Evolutionary conservation across 2,329 filamentous ascomycete genomes (phyloP).

Genomic region (Talaromyces verruculosus): DNA sequence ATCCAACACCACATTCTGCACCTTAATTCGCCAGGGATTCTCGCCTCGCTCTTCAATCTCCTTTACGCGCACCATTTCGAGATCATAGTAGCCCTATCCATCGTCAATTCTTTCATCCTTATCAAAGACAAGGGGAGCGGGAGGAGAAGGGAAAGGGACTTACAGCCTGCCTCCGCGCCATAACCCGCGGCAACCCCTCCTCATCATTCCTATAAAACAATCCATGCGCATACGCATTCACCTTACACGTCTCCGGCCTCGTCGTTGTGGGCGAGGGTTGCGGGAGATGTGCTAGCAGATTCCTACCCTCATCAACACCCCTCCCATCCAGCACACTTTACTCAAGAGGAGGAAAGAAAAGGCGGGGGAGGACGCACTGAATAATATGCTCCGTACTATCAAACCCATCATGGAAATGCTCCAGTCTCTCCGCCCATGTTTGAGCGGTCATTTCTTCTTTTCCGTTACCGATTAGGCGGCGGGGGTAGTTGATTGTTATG

Average conservation of each 20-base stretch:
- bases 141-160: not conserved
- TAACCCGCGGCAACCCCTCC: not conserved
- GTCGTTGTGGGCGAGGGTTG: not conserved
- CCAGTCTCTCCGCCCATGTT: not conserved
- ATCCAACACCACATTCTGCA: not conserved
- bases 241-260: not conserved
- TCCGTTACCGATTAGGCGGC: not conserved
- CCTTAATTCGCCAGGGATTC: slow-evolving; percentile 1
- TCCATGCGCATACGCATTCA: not conserved
- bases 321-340: no score
- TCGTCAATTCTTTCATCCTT: not conserved
- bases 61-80: not conserved
- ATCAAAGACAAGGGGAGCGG: not conserved
- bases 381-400: not conserved
- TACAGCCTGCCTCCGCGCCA: not conserved
- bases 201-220: not conserved
- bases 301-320: not conserved
- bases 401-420: not conserved
- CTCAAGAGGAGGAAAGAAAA: no score
- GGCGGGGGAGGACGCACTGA: not conserved
- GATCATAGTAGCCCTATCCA: not conserved
- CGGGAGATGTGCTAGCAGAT: not conserved
- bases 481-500: slow-evolving; percentile 1
- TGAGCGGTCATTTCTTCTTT: not conserved
- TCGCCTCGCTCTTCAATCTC: slow-evolving; percentile 1